These are phyloP conservation scores for Metschnikowia cubensis DNA, from an alignment of 805 yeast species.

Conservation along the genomic window DNA sequence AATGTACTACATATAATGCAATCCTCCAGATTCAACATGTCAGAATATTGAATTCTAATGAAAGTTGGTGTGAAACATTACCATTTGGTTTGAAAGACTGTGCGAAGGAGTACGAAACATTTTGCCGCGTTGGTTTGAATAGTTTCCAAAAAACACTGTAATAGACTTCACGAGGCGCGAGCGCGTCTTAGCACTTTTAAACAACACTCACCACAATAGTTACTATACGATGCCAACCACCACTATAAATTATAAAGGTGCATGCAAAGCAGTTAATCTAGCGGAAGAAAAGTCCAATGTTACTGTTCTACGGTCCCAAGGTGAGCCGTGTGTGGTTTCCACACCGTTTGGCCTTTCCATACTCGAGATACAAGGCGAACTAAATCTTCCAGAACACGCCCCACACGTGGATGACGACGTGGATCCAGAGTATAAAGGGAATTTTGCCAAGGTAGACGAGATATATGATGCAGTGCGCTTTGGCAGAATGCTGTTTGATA, in stretches of 20 bases:
- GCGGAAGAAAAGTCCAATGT: neutral
- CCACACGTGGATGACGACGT: constrained; percentile 34
- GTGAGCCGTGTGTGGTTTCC: constrained; percentile 22
- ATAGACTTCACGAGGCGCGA: neutral
- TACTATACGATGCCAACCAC: constrained; percentile 13
- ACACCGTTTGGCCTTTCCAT: constrained; percentile 59
- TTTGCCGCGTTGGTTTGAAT: no score
- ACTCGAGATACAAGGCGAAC: constrained; percentile 71
- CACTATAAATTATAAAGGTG: constrained; percentile 12
- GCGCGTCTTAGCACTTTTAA: neutral
- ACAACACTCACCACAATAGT: neutral
- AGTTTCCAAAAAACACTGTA: no score
- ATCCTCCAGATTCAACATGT: no score
- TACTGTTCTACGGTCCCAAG: neutral
- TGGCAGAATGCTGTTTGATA: constrained; percentile 48
- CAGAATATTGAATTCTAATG: no score
- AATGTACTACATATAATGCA: no score
- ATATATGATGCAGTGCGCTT: constrained; percentile 46
- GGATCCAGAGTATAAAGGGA: constrained; percentile 28
- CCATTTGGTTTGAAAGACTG: no score
- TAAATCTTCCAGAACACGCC: constrained; percentile 40
- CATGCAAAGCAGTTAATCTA: constrained; percentile 11
- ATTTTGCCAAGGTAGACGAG: constrained; percentile 33
- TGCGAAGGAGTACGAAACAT: no score
- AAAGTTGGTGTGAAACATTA: no score